Percentiles rank a stretch among this genome's conserved stretches.
phyloP scores from a whole-genome alignment of 306 rosid genomes.

The Arachis hypogaea region DNA sequence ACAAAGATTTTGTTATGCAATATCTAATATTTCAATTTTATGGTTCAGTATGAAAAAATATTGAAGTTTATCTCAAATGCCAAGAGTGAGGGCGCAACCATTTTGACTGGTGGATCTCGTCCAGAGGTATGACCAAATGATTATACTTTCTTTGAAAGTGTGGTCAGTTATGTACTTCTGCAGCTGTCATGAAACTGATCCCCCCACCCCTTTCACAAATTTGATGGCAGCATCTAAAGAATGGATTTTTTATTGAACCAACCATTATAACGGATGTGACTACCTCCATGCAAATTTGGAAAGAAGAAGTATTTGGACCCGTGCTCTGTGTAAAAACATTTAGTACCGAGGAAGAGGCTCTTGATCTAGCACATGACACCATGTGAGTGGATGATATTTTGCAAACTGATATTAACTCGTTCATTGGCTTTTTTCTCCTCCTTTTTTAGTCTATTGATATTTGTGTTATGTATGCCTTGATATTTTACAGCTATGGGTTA shows the following conservation, averaged over 20 bases:
- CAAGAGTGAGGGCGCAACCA: constrained; percentile 87
- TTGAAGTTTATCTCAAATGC: constrained; percentile 84
- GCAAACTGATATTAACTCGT: constrained; percentile 20
- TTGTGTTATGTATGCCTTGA: constrained; percentile 33
- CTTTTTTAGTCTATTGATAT: constrained; percentile 31
- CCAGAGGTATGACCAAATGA: constrained; percentile 79
- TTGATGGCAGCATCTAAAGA: constrained; percentile 79
- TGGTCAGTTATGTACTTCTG: constrained; percentile 7
- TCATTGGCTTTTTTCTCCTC: neutral
- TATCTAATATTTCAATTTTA: constrained; percentile 45
- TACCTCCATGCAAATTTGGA: constrained; percentile 96
- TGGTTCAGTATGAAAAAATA: constrained; percentile 80
- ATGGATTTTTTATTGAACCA: constrained; percentile 85
- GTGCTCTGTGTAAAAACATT: constrained; percentile 93
- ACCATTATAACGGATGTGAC: constrained; percentile 78
- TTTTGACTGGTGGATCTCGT: constrained; percentile 86
- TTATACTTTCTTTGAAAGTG: constrained; percentile 30
- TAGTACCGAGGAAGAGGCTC: constrained; percentile 89
- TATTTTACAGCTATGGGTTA: constrained; percentile 73
- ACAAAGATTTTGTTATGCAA: constrained; percentile 32
- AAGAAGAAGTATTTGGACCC: constrained; percentile 96
- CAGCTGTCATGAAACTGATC: constrained; percentile 12
- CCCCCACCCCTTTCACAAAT: constrained; percentile 19
- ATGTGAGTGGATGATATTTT: constrained; percentile 56
- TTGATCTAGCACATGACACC: constrained; percentile 84